Conservation (phyloP, 768 basidiomycete genomes). For the Leucocoprinus birnbaumii region DNA sequence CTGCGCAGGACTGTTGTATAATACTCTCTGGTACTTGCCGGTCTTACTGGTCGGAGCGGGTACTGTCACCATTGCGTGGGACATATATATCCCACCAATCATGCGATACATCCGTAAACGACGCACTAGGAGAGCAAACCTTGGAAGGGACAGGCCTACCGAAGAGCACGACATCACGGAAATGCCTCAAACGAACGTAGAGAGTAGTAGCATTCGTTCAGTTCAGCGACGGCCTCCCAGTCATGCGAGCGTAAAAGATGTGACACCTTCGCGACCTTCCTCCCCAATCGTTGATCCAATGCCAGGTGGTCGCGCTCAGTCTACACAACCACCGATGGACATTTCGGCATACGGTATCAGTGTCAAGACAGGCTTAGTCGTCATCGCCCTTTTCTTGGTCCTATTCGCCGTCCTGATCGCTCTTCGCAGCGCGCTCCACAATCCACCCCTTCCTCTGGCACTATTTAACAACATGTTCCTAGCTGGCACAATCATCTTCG, state of each 20-base stretch:
- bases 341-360: conserved; percentile 23
- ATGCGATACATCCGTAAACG: not conserved
- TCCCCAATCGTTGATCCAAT: not conserved
- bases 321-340: conserved; percentile 14
- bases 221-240: conserved; percentile 5
- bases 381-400: conserved; percentile 24
- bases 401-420: conserved; percentile 26
- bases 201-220: conserved; percentile 9
- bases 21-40: conserved; percentile 51
- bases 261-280: conserved; percentile 4
- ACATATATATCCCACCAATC: conserved; percentile 21
- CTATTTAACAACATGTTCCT: conserved; percentile 46
- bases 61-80: conserved; percentile 35
- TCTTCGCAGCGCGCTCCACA: conserved; percentile 22
- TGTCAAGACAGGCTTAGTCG: conserved; percentile 20
- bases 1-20: conserved; percentile 46
- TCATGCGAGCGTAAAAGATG: not conserved
- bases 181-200: not conserved
- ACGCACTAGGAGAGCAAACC: not conserved
- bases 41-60: conserved; percentile 41
- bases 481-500: conserved; percentile 47
- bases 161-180: conserved; percentile 1
- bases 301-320: not conserved
- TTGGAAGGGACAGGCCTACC: not conserved
- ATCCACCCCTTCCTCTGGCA: conserved; percentile 25